Base-by-base conservation (phyloP, 768 basidiomycete species). In the Trametes cubensis region DNA sequence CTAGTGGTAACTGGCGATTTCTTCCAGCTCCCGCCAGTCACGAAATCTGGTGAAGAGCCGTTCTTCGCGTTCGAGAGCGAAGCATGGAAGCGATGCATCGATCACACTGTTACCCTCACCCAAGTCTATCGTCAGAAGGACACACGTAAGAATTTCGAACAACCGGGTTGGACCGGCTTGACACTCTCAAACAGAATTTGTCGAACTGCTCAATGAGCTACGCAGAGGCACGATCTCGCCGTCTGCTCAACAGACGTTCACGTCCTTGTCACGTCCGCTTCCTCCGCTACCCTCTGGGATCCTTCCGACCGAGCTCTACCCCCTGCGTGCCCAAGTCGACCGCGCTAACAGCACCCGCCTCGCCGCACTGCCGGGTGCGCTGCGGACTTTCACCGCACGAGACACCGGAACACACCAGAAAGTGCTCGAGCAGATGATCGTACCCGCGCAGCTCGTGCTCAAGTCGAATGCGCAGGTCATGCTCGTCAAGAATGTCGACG, bases 101-200 rank as follows among this genome's bases (percentile, higher is more conserved):
- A 84, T 51, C 74, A 79, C 52, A 89, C 84, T 1, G 80, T 90
- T 60, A 87, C 82, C 53, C 78, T 93, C 3, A 85, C 80, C 5
- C 84, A 88, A 66, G 90, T 92, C 4, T 92, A 89, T 73, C 74
- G 90, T 26, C 90, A 92, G 70, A 90, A 86, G 55, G 89, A 90
- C 69, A 78, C 82, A 47, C 74, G 89, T 89, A 64, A 65, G 84
- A 15, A 6, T 30, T 0, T n/a, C 3, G 20, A 14, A 3, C 38
- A 26, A n/a, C 28, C 8, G 30, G 1, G 17, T 11, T 21, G 15
- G 14, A 41, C 14, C 41, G 30, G 48, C 40, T 45, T 2, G 3
- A 10, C 34, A 5, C 34, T 21, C 28, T 25, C 41, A 4, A 21
- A 28, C 34, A 89, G 88, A 77, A 28, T 89, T 92, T 66, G 81